Percentiles rank a stretch among this genome's conserved stretches.
These are phyloP conservation scores for Rhynchosporium graminicola DNA, from an alignment of 2,329 filamentous ascomycete genomes.

Conservation along the genomic window DNA sequence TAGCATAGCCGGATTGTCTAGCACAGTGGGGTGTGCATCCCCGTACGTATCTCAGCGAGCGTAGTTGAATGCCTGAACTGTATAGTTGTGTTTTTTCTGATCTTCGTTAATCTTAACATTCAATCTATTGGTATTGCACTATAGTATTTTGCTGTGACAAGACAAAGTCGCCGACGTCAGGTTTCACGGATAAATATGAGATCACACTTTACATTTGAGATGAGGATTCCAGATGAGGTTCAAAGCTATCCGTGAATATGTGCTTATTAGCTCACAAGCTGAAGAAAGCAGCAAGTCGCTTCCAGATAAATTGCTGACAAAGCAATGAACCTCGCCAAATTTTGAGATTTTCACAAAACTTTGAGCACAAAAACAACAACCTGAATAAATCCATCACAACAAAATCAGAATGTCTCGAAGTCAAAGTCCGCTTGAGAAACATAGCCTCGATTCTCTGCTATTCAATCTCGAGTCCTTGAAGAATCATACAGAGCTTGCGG, in stretches of 20 bases:
- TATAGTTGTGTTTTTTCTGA: constrained; percentile 3
- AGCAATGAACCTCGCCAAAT: constrained; percentile 7
- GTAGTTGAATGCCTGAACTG: constrained; percentile 11
- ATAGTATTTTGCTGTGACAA: background rate
- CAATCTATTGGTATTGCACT: constrained; percentile 1
- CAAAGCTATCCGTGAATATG: background rate
- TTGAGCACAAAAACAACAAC: background rate
- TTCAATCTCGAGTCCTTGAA: constrained; percentile 37
- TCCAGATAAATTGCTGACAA: constrained; percentile 13
- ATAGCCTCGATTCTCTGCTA: constrained; percentile 33
- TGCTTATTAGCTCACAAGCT: background rate
- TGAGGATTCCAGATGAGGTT: too few relatives aligned
- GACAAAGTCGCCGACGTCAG: background rate
- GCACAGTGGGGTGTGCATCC: constrained; percentile 25
- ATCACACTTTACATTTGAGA: too few relatives aligned
- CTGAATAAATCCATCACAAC: background rate
- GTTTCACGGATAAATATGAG: too few relatives aligned
- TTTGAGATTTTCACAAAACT: constrained; percentile 19
- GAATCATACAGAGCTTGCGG: constrained; percentile 32
- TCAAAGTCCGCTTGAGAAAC: background rate
- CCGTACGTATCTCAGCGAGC: constrained; percentile 24
- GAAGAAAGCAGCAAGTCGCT: background rate
- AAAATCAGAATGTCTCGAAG: constrained; percentile 29
- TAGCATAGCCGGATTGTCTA: constrained; percentile 28
- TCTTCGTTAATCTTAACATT: constrained; percentile 8